Conservation (phyloP, 1,284 basidiomycete genomes). For the Omphalotus olearius region DNA sequence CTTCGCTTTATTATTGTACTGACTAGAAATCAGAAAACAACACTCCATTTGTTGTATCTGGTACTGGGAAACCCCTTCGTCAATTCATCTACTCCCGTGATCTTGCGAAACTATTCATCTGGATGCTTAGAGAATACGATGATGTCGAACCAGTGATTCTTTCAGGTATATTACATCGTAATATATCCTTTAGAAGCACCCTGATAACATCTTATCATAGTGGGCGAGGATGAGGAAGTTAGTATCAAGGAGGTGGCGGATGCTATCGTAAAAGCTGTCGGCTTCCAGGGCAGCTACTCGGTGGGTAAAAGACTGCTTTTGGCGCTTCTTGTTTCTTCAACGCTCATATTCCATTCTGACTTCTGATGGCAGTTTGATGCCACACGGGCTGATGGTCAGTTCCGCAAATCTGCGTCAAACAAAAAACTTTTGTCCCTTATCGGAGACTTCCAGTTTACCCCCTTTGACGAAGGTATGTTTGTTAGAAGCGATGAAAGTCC, state of each 20-base stretch:
- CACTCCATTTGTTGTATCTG: slow-evolving; percentile 79
- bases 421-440: slow-evolving; percentile 71
- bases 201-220: slow-evolving; percentile 32
- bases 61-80: slow-evolving; percentile 82
- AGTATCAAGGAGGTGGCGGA: slow-evolving; percentile 84
- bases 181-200: not conserved
- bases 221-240: slow-evolving; percentile 87
- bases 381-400: slow-evolving; percentile 77
- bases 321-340: not conserved
- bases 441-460: slow-evolving; percentile 80
- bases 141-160: slow-evolving; percentile 88
- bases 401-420: slow-evolving; percentile 92
- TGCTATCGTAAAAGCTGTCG: slow-evolving; percentile 76
- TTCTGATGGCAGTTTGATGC: slow-evolving; percentile 54
- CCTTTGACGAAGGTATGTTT: slow-evolving; percentile 67
- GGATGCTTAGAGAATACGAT: slow-evolving; percentile 85
- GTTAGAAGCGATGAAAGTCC: not conserved
- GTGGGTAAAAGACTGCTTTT: slow-evolving; percentile 26
- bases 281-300: slow-evolving; percentile 69
- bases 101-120: slow-evolving; percentile 89
- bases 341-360: too few species aligned
- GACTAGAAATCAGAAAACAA: slow-evolving; percentile 56
- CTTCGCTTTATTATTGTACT: slow-evolving; percentile 3
- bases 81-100: slow-evolving; percentile 95
- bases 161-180: slow-evolving; percentile 47